A percentile compares a stretch with the other conserved stretches of the same genome.
Conservation (phyloP, 352 stramenopile genomes). For the Phytophthora ramorum region DNA sequence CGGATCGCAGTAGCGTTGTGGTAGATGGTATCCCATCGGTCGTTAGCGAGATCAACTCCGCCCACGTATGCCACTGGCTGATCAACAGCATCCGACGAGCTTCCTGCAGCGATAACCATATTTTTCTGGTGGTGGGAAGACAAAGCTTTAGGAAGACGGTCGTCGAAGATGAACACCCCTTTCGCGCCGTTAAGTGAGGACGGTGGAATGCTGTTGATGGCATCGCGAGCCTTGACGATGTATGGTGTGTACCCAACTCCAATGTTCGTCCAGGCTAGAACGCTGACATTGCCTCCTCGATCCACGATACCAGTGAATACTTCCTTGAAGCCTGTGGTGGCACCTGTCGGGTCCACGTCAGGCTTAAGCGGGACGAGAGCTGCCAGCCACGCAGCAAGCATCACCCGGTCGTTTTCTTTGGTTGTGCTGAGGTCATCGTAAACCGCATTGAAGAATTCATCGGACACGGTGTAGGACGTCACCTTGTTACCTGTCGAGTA, state of each 20-base stretch:
- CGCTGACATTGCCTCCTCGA: slow-evolving; percentile 44
- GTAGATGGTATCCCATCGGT: slow-evolving; percentile 62
- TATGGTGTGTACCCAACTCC: slow-evolving; percentile 36
- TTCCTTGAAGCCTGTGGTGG: slow-evolving; percentile 35
- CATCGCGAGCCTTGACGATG: slow-evolving; percentile 42
- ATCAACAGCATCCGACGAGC: slow-evolving; percentile 3
- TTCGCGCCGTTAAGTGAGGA: slow-evolving; percentile 22
- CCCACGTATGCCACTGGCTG: slow-evolving; percentile 52
- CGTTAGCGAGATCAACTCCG: slow-evolving; percentile 51
- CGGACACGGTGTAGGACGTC: slow-evolving; percentile 44
- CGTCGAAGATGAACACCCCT: slow-evolving; percentile 53
- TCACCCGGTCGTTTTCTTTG: slow-evolving; percentile 33
- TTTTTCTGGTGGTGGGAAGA: slow-evolving; percentile 61
- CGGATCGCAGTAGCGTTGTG: slow-evolving; percentile 52
- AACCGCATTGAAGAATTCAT: slow-evolving; percentile 57
- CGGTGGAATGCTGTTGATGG: slow-evolving; percentile 40
- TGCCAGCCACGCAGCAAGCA: slow-evolving; percentile 53
- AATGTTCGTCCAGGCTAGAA: slow-evolving; percentile 60
- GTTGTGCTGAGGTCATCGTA: slow-evolving; percentile 46
- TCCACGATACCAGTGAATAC: slow-evolving; percentile 40
- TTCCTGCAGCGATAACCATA: slow-evolving; percentile 30
- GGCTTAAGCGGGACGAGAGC: slow-evolving; percentile 51
- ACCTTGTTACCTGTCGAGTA: slow-evolving; percentile 49
- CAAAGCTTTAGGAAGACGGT: slow-evolving; percentile 40
- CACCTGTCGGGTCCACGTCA: slow-evolving; percentile 15